phyloP scores from a whole-genome alignment of 257 asterid genomes.

The Gardenia jasminoides region DNA sequence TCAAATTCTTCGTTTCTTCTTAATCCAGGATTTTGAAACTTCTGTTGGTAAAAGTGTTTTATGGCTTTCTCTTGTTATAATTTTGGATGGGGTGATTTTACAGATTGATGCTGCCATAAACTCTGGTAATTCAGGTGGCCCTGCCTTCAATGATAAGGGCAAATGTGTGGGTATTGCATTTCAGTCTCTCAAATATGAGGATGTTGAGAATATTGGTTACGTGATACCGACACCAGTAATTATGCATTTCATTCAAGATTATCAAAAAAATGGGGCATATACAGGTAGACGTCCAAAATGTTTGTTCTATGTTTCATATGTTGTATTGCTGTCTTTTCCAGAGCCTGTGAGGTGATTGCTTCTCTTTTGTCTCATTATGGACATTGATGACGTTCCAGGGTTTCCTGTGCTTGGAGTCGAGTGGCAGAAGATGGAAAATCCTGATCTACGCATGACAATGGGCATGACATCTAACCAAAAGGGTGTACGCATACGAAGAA shows the following conservation, averaged over 20 bases:
- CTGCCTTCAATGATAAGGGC: slow-evolving; percentile 88
- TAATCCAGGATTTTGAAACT: neutral
- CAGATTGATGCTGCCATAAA: slow-evolving; percentile 97
- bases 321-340: neutral
- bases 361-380: neutral
- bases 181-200: slow-evolving; percentile 95
- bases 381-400: neutral
- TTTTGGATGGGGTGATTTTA: slow-evolving; percentile 16
- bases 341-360: neutral
- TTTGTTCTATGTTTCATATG: too few relatives aligned
- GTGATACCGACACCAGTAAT: slow-evolving; percentile 98
- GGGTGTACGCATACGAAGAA: neutral
- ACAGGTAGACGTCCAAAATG: slow-evolving; percentile 46
- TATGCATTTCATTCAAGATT: slow-evolving; percentile 85
- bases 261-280: slow-evolving; percentile 77
- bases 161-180: slow-evolving; percentile 93
- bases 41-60: slow-evolving; percentile 5
- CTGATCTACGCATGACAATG: neutral
- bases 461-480: neutral
- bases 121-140: slow-evolving; percentile 98
- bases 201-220: slow-evolving; percentile 92
- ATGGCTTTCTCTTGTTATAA: neutral
- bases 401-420: neutral
- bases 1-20: slow-evolving; percentile 1
- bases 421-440: neutral